Evolutionary conservation across 176 grass and related monocot species (phyloP).

Genomic region (Cenchrus purpureus): DNA sequence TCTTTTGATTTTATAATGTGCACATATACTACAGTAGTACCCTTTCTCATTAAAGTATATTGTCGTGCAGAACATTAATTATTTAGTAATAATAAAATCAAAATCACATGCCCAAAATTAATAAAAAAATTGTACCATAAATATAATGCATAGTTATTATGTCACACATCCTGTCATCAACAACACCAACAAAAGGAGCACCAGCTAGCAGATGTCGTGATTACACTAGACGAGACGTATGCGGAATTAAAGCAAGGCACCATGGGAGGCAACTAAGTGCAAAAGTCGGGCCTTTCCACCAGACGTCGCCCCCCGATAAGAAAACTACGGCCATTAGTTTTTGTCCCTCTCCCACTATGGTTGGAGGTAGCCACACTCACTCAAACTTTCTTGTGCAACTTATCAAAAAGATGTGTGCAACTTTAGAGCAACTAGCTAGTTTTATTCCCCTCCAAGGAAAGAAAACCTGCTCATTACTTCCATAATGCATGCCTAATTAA

Average conservation of each 20-base stretch:
- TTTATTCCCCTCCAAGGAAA: neutral
- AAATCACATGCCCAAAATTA: neutral
- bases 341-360: constrained; percentile 47
- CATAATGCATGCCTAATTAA: constrained; percentile 14
- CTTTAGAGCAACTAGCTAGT: constrained; percentile 16
- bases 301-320: constrained; percentile 37
- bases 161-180: neutral
- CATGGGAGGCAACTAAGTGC: constrained; percentile 25
- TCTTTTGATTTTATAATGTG: too few species aligned
- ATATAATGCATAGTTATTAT: neutral
- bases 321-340: constrained; percentile 52
- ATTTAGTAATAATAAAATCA: neutral
- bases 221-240: neutral
- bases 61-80: neutral
- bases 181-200: neutral
- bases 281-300: constrained; percentile 33
- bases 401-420: neutral
- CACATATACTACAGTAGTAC: too few species aligned
- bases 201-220: neutral
- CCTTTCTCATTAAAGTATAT: too few species aligned
- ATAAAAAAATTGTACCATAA: neutral
- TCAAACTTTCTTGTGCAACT: neutral
- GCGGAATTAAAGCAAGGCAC: constrained; percentile 12
- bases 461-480: neutral
- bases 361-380: constrained; percentile 41